Evolutionary conservation across 2,329 filamentous ascomycete species (phyloP), one percentile per base, ranked within the genome.

Genomic region (Cytospora piceae): DNA sequence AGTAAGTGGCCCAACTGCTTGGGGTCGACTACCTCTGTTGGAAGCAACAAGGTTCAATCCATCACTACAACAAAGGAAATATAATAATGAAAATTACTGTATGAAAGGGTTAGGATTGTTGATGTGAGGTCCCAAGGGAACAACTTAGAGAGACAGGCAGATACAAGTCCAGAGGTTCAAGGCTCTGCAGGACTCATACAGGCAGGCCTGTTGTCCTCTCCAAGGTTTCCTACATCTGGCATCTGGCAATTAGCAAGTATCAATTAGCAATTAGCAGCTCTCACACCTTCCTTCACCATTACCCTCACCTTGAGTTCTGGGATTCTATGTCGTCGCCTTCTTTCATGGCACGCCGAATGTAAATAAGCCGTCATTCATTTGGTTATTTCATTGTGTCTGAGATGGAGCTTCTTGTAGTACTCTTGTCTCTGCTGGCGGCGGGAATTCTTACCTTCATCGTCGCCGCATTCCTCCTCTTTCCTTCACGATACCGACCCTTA

Each of bases 401-500:
- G 39, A 63, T 63, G 61, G 61, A 52, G 11, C 1, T 58, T 2
- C 61, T 34, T n/a, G 42, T 63, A 37, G 51, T 63, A 5, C 61
- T 57, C 31, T 6, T 63, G 22, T 63, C 61, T 22, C 11, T 63
- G 31, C 22, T 39, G 31, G 61, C 51, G n/a, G 61, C 61, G 15
- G 31, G 55, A 14, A 31, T n/a, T 31, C 61, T 63, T 49, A 58
- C 65, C 6, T 42, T 67, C 4, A 27, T 65, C n/a, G 46, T 65
- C 54, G 54, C 64, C 58, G 53, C 58, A 22, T 52, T 66, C n/a
- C 63, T 77, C 22, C 58, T 72, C 20, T 70, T 77, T 32, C 80
- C 79, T 9, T 76, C 72, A 22, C 74, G 76, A 17, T 77, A 57
- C 4, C 63, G 69, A 2, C 61, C 69, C n/a, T 61, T 71, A 72